Base-by-base conservation (phyloP, 2,329 filamentous ascomycete species). In the Aspergillus melleus region DNA sequence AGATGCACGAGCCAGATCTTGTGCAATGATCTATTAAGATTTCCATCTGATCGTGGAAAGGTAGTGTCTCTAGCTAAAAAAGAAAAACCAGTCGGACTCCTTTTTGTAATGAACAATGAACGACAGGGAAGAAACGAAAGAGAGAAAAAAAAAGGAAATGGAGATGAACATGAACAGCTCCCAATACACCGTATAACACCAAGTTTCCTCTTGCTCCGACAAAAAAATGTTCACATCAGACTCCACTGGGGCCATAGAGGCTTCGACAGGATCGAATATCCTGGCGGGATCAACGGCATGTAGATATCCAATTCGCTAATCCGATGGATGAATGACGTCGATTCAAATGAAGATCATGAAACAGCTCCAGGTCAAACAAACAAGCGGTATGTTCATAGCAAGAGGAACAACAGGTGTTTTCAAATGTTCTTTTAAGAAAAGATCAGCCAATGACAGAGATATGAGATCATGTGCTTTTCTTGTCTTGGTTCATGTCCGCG, bases 401-500 rank as follows among this genome's bases (percentile, higher is more conserved):
- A 42, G 16, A n/a, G 14, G 6, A 5, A 16, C 5, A 5, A 16
- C 5, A 42, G 36, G 5, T 9, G 32, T 6, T 36, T 36, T 36
- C 32, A 4, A 11, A 12, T 36, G 36, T 14, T 6, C 4, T 16
- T 6, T 2, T 14, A 42, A 42, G 12, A 12, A 42, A 42, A 8
- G 3, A 42, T 8, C 16, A 42, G 6, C 16, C 36, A 47, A 16
- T 10, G 24, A 26, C 10, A 24, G 29, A 24, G 30, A 26, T 29
- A 10, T 42, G 5, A 20, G 32, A 39, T 55, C 24, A 59, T 52
- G 32, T 46, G 36, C 60, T 60, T 24, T 55, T 53, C 26, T 65
- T 57, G n/a, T 67, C 60, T 52, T 65, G 57, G 51, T 73, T 61
- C 44, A 81, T 60, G 51, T 79, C 74, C n/a, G 75, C 75, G 59